Evolutionary conservation across 2,329 filamentous ascomycete genomes (phyloP).

Genomic region (Arthrobotrys megalospora): DNA sequence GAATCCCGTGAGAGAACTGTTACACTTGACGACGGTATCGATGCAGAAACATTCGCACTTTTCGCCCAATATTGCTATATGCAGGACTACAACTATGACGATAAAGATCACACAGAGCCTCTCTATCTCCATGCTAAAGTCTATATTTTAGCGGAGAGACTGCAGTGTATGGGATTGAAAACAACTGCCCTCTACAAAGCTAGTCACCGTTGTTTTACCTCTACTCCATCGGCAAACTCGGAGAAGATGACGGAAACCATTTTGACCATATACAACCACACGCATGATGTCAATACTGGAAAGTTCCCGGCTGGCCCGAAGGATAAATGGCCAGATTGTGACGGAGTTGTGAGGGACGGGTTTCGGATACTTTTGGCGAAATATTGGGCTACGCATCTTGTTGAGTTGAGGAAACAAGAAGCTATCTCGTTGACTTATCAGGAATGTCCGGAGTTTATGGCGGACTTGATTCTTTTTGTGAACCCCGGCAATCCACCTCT

Average conservation of each 20-base stretch:
- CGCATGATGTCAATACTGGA: conserved; percentile 16
- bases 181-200: conserved; percentile 20
- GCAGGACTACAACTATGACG: conserved; percentile 11
- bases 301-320: conserved; percentile 15
- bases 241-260: conserved; percentile 19
- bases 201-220: conserved; percentile 6
- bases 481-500: conserved; percentile 5
- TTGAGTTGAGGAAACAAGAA: conserved; percentile 3
- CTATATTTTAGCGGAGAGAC: conserved; percentile 31
- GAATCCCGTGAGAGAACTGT: conserved; percentile 4
- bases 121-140: conserved; percentile 26
- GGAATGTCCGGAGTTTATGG: conserved; percentile 29
- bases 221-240: conserved; percentile 4
- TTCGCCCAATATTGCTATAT: conserved; percentile 31
- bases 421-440: conserved; percentile 1
- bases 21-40: conserved; percentile 13
- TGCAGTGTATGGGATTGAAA: conserved; percentile 13
- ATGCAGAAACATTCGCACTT: conserved; percentile 12
- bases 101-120: conserved; percentile 5
- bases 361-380: conserved; percentile 30
- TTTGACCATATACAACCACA: conserved; percentile 12
- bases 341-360: background rate
- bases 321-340: conserved; percentile 10
- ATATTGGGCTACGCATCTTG: conserved; percentile 13
- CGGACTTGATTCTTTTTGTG: conserved; percentile 31